Conservation (phyloP, 768 basidiomycete species). For the Lactarius evosmus region DNA sequence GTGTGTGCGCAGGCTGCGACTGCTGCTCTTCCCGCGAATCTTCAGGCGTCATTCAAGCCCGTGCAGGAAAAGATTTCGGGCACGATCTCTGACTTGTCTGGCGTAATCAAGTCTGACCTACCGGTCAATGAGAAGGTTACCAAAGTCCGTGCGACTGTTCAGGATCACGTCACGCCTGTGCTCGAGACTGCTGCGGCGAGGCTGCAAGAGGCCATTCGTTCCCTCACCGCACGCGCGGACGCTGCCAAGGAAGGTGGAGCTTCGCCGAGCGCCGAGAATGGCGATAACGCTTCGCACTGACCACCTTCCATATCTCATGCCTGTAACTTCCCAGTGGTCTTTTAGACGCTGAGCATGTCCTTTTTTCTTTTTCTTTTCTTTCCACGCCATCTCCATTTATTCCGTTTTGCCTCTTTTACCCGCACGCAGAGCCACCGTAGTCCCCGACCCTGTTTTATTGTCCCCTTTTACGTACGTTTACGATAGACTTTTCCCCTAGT, state of each 20-base stretch:
- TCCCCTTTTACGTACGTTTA: constrained; percentile 12
- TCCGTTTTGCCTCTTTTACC: background rate
- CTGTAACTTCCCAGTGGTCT: background rate
- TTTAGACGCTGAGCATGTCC: constrained; percentile 7
- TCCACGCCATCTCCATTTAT: constrained; percentile 14
- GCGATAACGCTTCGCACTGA: constrained; percentile 25
- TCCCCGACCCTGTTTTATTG: constrained; percentile 5
- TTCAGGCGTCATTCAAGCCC: constrained; percentile 59
- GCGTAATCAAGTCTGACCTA: constrained; percentile 53
- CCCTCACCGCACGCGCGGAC: constrained; percentile 26
- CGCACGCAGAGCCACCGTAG: constrained; percentile 1
- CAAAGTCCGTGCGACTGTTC: constrained; percentile 56
- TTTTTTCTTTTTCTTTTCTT: background rate
- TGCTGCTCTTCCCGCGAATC: constrained; percentile 45
- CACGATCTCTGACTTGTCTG: constrained; percentile 51
- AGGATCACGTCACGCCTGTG: constrained; percentile 57
- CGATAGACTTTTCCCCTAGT: constrained; percentile 15
- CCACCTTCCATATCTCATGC: background rate
- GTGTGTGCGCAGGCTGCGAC: constrained; percentile 47
- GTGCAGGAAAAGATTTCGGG: constrained; percentile 53
- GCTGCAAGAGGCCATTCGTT: constrained; percentile 35
- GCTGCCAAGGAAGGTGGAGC: constrained; percentile 26
- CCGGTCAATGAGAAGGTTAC: constrained; percentile 61
- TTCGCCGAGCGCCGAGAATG: constrained; percentile 19
- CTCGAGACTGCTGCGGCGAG: constrained; percentile 43